Evolutionary conservation across 805 yeast species (phyloP).

Genomic region (Lachancea kluyveri): DNA sequence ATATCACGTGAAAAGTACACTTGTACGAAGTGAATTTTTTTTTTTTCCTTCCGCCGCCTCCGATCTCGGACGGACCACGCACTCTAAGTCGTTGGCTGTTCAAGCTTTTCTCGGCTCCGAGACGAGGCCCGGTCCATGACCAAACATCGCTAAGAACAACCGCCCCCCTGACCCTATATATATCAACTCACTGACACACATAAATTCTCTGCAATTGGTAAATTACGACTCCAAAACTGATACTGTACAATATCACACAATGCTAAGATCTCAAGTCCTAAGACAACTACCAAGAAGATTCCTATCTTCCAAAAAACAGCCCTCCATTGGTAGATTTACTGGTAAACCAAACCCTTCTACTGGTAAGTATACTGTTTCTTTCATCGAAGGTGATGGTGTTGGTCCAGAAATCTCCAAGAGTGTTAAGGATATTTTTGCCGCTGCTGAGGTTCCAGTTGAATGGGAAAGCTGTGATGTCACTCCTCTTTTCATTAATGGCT

Average conservation of each 20-base stretch:
- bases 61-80: too few relatives aligned
- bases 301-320: constrained; percentile 25
- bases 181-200: too few relatives aligned
- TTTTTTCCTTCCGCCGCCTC: too few relatives aligned
- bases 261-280: constrained; percentile 19
- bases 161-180: too few relatives aligned
- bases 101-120: too few relatives aligned
- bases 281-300: constrained; percentile 20
- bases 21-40: too few relatives aligned
- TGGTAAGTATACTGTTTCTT: constrained; percentile 88
- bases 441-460: constrained; percentile 92
- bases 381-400: constrained; percentile 98
- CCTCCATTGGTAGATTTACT: constrained; percentile 29
- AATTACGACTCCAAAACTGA: too few relatives aligned
- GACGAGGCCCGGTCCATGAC: too few relatives aligned
- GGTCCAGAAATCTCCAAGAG: constrained; percentile 94
- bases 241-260: constrained; percentile 6
- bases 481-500: constrained; percentile 85
- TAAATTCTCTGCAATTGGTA: too few relatives aligned
- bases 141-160: too few relatives aligned
- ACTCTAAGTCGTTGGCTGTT: too few relatives aligned
- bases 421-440: constrained; percentile 85
- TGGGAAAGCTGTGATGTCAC: constrained; percentile 98
- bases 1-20: too few relatives aligned
- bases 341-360: constrained; percentile 39